Evolutionary conservation across 2,329 filamentous ascomycete genomes (phyloP).

Genomic region (Penicillium oxalicum): DNA sequence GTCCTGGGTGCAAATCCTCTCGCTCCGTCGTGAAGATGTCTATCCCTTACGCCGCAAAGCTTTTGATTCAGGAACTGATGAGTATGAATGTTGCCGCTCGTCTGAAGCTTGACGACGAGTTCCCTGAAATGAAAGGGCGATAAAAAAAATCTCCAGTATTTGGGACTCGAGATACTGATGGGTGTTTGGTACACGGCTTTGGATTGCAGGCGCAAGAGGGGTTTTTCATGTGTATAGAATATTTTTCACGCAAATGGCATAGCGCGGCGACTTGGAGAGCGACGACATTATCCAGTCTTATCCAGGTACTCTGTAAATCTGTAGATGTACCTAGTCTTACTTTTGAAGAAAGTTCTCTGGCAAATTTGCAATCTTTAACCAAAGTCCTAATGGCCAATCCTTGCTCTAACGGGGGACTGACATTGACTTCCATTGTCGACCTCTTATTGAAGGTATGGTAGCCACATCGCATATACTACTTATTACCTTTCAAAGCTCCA

Average conservation of each 20-base stretch:
- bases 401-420: no score
- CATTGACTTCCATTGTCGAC: no score
- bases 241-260: conserved; percentile 20
- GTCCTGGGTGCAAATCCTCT: conserved; percentile 83
- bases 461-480: background rate
- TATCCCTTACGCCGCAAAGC: conserved; percentile 94
- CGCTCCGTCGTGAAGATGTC: conserved; percentile 84
- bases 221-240: conserved; percentile 11
- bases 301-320: background rate
- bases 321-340: background rate
- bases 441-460: background rate
- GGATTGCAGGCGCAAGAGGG: background rate
- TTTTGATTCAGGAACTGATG: conserved; percentile 90
- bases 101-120: conserved; percentile 88
- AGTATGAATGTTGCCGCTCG: conserved; percentile 98
- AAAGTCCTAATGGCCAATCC: background rate
- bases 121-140: conserved; percentile 52
- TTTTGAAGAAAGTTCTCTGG: no score
- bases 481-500: conserved; percentile 13
- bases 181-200: conserved; percentile 7
- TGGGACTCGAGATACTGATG: background rate
- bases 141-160: conserved; percentile 9
- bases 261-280: conserved; percentile 22
- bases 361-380: background rate
- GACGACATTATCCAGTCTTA: background rate